These are phyloP conservation scores for Phytopythium cucurbitacearum DNA, from an alignment of 352 stramenopile species.

Conservation along the genomic window DNA sequence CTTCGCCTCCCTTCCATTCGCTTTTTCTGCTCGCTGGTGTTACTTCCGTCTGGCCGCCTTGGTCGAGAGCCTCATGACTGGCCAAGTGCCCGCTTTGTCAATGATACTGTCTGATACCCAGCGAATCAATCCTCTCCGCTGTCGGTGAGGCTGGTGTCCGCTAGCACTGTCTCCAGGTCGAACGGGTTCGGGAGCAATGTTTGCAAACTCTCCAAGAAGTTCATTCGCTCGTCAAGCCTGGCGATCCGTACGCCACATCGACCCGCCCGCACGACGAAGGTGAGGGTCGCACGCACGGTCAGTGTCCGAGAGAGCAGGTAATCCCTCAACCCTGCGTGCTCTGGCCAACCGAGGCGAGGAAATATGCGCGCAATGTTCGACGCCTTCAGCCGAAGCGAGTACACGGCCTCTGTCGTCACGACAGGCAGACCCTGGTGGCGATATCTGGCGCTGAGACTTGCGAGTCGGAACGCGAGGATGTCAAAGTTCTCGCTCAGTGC, in stretches of 20 bases:
- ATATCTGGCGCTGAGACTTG: neutral
- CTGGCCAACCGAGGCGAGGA: neutral
- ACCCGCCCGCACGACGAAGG: neutral
- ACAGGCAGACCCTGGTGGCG: neutral
- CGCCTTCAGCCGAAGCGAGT: conserved; percentile 1
- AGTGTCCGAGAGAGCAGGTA: conserved; percentile 3
- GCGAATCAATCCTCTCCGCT: neutral
- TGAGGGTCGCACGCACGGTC: neutral
- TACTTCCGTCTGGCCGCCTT: too few species aligned
- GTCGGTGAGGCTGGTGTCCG: conserved; percentile 1
- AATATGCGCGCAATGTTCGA: neutral
- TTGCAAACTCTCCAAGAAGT: neutral
- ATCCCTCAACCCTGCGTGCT: neutral
- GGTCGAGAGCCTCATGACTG: neutral
- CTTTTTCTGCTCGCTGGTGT: too few species aligned
- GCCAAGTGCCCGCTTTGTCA: neutral
- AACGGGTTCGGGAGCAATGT: neutral
- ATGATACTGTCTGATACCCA: too few species aligned
- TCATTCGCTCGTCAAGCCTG: conserved; percentile 1
- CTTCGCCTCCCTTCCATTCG: too few species aligned
- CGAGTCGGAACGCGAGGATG: neutral
- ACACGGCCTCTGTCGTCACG: neutral
- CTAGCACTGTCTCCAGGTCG: conserved; percentile 3
- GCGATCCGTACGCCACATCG: neutral
- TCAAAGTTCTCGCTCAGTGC: conserved; percentile 3